Conservation (phyloP, 768 basidiomycete genomes). For the Collybiopsis confluens region DNA sequence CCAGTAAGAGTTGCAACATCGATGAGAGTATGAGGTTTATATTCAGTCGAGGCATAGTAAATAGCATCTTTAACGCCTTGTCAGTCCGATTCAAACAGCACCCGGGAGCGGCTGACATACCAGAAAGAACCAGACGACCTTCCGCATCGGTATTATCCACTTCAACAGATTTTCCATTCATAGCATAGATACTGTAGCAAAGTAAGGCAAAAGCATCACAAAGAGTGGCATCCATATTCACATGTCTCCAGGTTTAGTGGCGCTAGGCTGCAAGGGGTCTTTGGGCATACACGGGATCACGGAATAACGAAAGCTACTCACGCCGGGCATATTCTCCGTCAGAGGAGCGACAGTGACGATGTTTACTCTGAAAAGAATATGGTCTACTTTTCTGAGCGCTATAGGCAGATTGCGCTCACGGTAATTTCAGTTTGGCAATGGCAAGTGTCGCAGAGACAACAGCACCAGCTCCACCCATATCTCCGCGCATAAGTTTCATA, state of each 20-base stretch:
- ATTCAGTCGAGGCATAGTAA: too few species aligned
- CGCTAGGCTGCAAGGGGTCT: slow-evolving; percentile 29
- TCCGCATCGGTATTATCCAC: slow-evolving; percentile 88
- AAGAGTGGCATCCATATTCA: slow-evolving; percentile 26
- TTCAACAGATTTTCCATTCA: slow-evolving; percentile 86
- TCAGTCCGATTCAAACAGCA: too few species aligned
- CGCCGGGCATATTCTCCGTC: slow-evolving; percentile 86
- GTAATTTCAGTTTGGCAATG: slow-evolving; percentile 77
- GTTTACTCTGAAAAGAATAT: slow-evolving; percentile 67
- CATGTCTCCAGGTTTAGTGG: slow-evolving; percentile 83
- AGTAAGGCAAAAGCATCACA: background rate
- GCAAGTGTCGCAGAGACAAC: slow-evolving; percentile 71
- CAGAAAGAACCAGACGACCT: slow-evolving; percentile 72
- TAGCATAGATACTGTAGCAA: slow-evolving; percentile 61
- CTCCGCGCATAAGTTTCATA: slow-evolving; percentile 84
- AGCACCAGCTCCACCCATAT: slow-evolving; percentile 89
- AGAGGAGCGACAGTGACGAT: slow-evolving; percentile 70
- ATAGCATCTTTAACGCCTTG: too few species aligned
- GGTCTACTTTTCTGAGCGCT: too few species aligned
- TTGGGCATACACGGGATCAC: slow-evolving; percentile 9
- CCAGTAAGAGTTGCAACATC: slow-evolving; percentile 88
- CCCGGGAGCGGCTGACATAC: too few species aligned
- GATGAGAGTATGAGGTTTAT: slow-evolving; percentile 77
- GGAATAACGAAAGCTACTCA: slow-evolving; percentile 22
- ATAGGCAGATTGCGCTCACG: slow-evolving; percentile 39